Conservation (phyloP, 2,329 filamentous ascomycete species). For the Sclerotinia borealis region DNA sequence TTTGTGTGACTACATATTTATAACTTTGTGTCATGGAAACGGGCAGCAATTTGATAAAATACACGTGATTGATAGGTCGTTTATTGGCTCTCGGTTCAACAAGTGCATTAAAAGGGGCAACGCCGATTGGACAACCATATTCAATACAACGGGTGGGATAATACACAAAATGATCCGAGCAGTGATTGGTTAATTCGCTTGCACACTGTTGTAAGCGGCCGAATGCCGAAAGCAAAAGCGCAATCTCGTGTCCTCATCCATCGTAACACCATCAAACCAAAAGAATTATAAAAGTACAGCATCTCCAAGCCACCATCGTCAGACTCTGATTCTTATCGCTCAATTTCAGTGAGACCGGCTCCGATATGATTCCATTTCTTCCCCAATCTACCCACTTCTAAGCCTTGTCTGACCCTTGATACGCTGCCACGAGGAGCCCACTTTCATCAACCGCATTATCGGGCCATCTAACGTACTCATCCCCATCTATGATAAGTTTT, state of each 20-base stretch:
- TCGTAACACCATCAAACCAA: not conserved
- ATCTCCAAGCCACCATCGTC: not conserved
- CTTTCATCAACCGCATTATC: not conserved
- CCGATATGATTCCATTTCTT: not conserved
- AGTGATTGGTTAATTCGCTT: not conserved
- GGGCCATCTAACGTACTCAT: constrained; percentile 6
- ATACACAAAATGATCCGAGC: not conserved
- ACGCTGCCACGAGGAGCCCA: not conserved
- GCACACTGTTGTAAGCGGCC: not conserved
- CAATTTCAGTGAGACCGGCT: too few species aligned
- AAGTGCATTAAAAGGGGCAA: not conserved
- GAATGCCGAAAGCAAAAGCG: not conserved
- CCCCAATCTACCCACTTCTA: not conserved
- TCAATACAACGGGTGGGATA: not conserved
- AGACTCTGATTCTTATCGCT: too few species aligned
- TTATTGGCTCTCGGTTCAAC: not conserved
- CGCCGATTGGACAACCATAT: not conserved
- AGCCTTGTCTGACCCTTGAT: not conserved
- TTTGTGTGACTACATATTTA: not conserved
- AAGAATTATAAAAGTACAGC: not conserved
- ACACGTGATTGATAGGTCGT: not conserved
- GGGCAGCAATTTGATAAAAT: too few species aligned
- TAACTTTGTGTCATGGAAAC: not conserved
- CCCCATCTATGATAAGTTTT: not conserved
- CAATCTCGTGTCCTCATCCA: not conserved